Evolutionary conservation across 768 basidiomycete species (phyloP).

Genomic region (Tricholomella constricta): DNA sequence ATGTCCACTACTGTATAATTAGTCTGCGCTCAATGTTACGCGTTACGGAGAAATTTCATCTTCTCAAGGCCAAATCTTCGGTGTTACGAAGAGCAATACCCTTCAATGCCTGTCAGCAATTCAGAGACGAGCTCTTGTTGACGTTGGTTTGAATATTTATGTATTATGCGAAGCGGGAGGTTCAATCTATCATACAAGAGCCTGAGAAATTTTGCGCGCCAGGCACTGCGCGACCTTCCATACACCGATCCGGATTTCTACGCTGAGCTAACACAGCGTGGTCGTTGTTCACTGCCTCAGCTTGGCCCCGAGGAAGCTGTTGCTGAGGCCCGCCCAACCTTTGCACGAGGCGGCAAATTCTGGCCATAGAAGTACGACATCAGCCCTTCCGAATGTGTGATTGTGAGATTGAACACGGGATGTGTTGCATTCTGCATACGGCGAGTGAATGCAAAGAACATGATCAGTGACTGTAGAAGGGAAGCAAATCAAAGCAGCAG

Average conservation of each 20-base stretch:
- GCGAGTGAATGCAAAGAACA: not conserved
- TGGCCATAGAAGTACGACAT: constrained; percentile 79
- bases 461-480: not conserved
- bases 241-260: constrained; percentile 9
- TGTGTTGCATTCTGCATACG: constrained; percentile 73
- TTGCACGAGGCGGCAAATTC: constrained; percentile 38
- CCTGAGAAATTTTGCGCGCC: constrained; percentile 5
- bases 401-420: constrained; percentile 75
- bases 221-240: constrained; percentile 1
- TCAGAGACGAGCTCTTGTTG: no score
- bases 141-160: not conserved
- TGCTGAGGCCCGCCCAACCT: not conserved
- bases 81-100: no score
- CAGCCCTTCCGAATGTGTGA: constrained; percentile 64
- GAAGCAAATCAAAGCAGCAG: no score
- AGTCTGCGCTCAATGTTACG: no score
- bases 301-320: not conserved
- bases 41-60: no score
- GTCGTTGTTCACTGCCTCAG: not conserved
- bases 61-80: no score
- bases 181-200: constrained; percentile 10
- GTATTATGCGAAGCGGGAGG: constrained; percentile 5
- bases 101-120: no score
- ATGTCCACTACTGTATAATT: no score
- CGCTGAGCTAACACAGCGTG: not conserved